phyloP scores from a whole-genome alignment of 2,329 filamentous ascomycete genomes.

The Parastagonospora nodorum region DNA sequence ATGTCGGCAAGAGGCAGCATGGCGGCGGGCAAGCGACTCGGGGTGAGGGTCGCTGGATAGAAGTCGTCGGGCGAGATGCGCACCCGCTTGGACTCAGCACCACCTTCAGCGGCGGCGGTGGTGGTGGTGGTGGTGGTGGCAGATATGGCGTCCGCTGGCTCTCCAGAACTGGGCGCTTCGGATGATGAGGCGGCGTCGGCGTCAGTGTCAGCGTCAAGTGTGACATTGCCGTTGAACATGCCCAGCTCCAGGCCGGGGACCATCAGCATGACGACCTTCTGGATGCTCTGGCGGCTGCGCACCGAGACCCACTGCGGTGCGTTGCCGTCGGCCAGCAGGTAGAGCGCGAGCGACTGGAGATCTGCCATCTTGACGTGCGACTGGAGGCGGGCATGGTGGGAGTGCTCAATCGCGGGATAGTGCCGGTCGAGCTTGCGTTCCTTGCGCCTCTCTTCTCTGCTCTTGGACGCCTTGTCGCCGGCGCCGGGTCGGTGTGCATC shows the following conservation, averaged over 20 bases:
- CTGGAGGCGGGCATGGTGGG: constrained; percentile 58
- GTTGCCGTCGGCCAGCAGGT: constrained; percentile 63
- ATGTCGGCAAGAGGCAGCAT: constrained; percentile 73
- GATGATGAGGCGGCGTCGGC: not conserved
- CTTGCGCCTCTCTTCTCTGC: constrained; percentile 31
- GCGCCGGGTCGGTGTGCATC: constrained; percentile 6
- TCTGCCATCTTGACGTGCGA: constrained; percentile 62
- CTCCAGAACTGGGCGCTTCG: constrained; percentile 2
- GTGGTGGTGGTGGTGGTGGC: constrained; percentile 15
- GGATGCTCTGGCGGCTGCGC: constrained; percentile 59
- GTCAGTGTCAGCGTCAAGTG: constrained; percentile 22
- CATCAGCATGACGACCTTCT: constrained; percentile 87
- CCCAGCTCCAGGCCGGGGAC: constrained; percentile 87
- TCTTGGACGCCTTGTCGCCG: constrained; percentile 8
- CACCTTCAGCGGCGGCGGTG: constrained; percentile 9
- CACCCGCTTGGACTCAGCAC: constrained; percentile 31
- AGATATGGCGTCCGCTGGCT: constrained; percentile 9
- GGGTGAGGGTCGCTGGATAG: constrained; percentile 53
- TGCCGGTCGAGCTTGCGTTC: constrained; percentile 38
- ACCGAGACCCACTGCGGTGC: constrained; percentile 69
- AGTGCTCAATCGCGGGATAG: constrained; percentile 55
- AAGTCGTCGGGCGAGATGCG: constrained; percentile 55
- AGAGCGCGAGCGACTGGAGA: constrained; percentile 62
- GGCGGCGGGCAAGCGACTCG: constrained; percentile 47
- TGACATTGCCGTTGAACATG: constrained; percentile 73